phyloP scores from a whole-genome alignment of 495 filamentous ascomycete species.

The Thermochaetoides thermophila region DNA sequence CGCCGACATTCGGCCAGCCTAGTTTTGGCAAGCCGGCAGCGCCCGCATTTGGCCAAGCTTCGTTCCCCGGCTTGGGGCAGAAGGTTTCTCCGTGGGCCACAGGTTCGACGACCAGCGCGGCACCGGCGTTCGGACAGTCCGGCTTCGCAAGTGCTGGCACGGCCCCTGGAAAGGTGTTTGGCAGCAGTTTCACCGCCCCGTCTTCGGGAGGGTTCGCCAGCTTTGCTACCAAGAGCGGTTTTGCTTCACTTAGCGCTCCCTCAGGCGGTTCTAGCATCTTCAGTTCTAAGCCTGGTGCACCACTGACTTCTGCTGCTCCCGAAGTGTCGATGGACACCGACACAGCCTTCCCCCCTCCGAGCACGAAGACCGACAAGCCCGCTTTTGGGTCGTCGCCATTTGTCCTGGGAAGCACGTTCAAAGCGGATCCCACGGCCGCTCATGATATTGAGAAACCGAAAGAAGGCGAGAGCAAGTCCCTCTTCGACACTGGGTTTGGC shows the following conservation, averaged over 20 bases:
- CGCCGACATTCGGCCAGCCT: conserved; percentile 24
- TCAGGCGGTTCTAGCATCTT: conserved; percentile 32
- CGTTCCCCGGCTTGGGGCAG: conserved; percentile 17
- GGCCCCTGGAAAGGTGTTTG: conserved; percentile 20
- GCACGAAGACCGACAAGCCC: conserved; percentile 21
- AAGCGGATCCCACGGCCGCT: conserved; percentile 47
- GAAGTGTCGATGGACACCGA: conserved; percentile 28
- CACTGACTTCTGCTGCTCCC: conserved; percentile 24
- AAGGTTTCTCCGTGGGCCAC: conserved; percentile 30
- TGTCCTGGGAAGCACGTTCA: conserved; percentile 66
- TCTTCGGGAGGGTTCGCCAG: conserved; percentile 38
- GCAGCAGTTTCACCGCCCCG: conserved; percentile 14
- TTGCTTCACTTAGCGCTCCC: conserved; percentile 31
- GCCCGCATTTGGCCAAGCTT: conserved; percentile 40
- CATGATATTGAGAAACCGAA: conserved; percentile 45
- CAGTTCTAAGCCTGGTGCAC: conserved; percentile 25
- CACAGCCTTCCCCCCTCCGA: conserved; percentile 25
- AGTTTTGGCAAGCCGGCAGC: conserved; percentile 25
- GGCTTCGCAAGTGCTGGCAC: conserved; percentile 15
- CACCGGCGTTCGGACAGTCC: conserved; percentile 27
- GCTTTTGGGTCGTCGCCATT: conserved; percentile 51
- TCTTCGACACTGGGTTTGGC: conserved; percentile 45
- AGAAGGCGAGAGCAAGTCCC: conserved; percentile 24
- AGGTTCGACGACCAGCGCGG: conserved; percentile 13
- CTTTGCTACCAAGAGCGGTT: conserved; percentile 44